Conservation (phyloP, 768 basidiomycete species). For the Pisolithus microcarpus region DNA sequence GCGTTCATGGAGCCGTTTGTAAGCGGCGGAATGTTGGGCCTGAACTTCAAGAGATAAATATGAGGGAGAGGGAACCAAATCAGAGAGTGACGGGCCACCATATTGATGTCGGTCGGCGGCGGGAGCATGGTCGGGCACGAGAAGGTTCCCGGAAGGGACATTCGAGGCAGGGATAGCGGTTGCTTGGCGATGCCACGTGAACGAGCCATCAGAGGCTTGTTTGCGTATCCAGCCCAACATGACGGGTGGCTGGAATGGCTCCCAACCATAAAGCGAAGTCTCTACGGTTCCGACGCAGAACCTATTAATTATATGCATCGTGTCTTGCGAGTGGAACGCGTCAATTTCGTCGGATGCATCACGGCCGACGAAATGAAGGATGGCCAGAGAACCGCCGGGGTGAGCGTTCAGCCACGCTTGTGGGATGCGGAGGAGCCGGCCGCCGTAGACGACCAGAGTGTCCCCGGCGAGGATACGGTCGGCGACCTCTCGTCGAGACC, state of each 20-base stretch:
- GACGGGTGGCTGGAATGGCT: constrained; percentile 79
- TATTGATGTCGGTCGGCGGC: constrained; percentile 13
- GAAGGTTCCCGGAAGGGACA: constrained; percentile 51
- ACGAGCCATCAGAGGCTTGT: constrained; percentile 35
- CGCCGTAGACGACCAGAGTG: constrained; percentile 64
- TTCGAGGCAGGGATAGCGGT: constrained; percentile 30
- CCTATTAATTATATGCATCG: constrained; percentile 21
- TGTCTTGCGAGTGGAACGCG: constrained; percentile 68
- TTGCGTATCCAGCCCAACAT: constrained; percentile 76
- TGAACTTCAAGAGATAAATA: constrained; percentile 51
- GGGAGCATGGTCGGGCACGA: constrained; percentile 40
- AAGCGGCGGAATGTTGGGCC: constrained; percentile 65
- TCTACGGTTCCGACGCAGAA: constrained; percentile 70
- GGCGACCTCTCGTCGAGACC: constrained; percentile 54
- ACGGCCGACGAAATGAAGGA: constrained; percentile 92
- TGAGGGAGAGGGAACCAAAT: constrained; percentile 49
- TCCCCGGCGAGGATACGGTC: constrained; percentile 69
- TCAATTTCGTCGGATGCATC: constrained; percentile 94
- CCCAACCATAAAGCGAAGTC: constrained; percentile 48
- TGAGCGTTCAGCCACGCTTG: constrained; percentile 75
- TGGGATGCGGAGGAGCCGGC: constrained; percentile 58
- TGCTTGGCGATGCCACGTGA: constrained; percentile 62
- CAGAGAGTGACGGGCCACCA: constrained; percentile 31
- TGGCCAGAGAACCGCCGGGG: constrained; percentile 82
- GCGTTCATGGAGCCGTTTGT: constrained; percentile 68